Evolutionary conservation across 306 rosid genomes (phyloP).

Genomic region (Begonia loranthoides): DNA sequence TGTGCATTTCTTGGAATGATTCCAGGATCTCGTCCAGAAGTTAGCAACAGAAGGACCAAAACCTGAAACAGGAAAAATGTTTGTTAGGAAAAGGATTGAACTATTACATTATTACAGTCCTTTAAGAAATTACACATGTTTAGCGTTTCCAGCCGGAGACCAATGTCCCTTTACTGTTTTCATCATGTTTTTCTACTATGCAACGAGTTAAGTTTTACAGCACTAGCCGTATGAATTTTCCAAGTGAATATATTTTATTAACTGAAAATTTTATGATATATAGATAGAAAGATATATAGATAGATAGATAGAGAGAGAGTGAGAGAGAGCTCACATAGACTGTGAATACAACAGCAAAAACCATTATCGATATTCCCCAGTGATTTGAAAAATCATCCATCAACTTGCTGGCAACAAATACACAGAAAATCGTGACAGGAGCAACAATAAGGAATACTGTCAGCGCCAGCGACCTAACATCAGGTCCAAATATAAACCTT

Average conservation of each 20-base stretch:
- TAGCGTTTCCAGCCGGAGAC: neutral
- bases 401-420: slow-evolving; percentile 77
- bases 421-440: slow-evolving; percentile 73
- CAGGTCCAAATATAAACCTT: slow-evolving; percentile 96
- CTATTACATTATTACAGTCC: neutral
- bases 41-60: slow-evolving; percentile 68
- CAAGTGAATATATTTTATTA: too few species aligned
- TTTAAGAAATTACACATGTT: slow-evolving; percentile 1
- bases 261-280: slow-evolving; percentile 4
- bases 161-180: neutral
- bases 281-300: neutral
- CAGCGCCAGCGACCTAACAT: slow-evolving; percentile 79
- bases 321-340: slow-evolving; percentile 50
- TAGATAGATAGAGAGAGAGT: slow-evolving; percentile 1
- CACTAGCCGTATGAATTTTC: too few species aligned
- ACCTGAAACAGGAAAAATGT: slow-evolving; percentile 32
- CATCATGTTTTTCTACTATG: neutral
- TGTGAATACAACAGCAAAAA: slow-evolving; percentile 50
- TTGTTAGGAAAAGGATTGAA: neutral
- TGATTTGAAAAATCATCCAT: slow-evolving; percentile 56
- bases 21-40: slow-evolving; percentile 99
- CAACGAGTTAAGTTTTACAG: neutral
- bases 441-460: slow-evolving; percentile 81
- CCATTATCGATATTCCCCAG: slow-evolving; percentile 61
- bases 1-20: slow-evolving; percentile 90